A percentile compares a stretch with the other conserved stretches of the same genome.
Conservation (phyloP, 108 stramenopile genomes). For the Conticribra weissflogii region DNA sequence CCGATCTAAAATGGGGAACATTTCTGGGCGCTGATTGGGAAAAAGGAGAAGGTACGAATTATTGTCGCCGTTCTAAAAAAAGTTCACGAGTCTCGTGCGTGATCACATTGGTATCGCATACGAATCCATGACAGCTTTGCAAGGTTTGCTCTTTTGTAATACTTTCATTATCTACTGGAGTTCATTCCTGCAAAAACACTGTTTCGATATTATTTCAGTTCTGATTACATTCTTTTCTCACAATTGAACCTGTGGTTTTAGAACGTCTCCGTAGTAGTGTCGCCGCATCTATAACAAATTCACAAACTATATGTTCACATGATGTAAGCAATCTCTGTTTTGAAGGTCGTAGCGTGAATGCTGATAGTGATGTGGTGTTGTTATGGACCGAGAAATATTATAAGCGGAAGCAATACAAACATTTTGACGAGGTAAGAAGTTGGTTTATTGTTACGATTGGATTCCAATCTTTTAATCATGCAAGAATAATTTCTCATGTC, state of each 20-base stretch:
- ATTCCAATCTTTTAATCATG: not conserved
- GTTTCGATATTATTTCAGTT: too few relatives aligned
- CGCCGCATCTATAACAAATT: conserved; percentile 19
- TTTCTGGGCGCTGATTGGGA: conserved; percentile 35
- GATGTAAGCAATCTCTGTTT: conserved; percentile 26
- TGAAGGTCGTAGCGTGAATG: conserved; percentile 8
- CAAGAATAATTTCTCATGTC: not conserved
- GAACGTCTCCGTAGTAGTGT: conserved; percentile 22
- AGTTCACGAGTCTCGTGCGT: not conserved
- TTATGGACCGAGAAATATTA: conserved; percentile 10
- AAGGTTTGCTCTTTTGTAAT: too few relatives aligned
- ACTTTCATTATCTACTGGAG: too few relatives aligned
- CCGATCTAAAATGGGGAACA: conserved; percentile 18
- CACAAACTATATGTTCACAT: conserved; percentile 18
- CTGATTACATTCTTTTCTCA: not conserved
- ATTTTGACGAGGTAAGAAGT: conserved; percentile 5
- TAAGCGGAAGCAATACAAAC: conserved; percentile 23
- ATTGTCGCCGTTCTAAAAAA: not conserved
- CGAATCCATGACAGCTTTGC: too few relatives aligned
- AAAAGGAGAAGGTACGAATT: conserved; percentile 28
- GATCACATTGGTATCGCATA: too few relatives aligned
- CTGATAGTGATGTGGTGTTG: not conserved
- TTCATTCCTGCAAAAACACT: too few relatives aligned
- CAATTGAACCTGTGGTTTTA: not conserved
- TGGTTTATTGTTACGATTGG: not conserved